Conservation (phyloP, 371 early-diverging fungal species). For the Rhizopus sp. region DNA sequence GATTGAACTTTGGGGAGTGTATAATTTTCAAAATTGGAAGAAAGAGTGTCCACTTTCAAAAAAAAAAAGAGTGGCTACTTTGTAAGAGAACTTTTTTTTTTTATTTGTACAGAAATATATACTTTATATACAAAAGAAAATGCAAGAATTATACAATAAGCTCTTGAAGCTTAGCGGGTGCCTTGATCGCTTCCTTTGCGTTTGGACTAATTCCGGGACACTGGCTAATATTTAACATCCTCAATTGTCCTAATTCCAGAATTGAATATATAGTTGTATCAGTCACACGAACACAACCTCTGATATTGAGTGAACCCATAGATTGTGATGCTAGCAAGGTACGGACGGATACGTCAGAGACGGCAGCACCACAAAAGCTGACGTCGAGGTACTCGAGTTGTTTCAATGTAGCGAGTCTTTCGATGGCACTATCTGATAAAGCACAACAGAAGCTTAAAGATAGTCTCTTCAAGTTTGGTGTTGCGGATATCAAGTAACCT, state of each 20-base stretch:
- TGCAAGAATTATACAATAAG: constrained; percentile 14
- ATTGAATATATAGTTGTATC: constrained; percentile 50
- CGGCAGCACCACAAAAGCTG: constrained; percentile 77
- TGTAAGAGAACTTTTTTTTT: too few species aligned
- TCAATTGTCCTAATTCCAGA: constrained; percentile 14
- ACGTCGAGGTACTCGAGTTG: constrained; percentile 61
- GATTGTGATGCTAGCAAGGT: constrained; percentile 26
- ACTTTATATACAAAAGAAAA: too few species aligned
- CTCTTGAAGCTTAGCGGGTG: constrained; percentile 14
- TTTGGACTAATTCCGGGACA: constrained; percentile 27
- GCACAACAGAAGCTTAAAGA: constrained; percentile 83
- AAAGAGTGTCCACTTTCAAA: too few species aligned
- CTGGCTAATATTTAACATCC: constrained; percentile 33
- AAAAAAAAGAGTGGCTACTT: too few species aligned
- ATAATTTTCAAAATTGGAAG: too few species aligned
- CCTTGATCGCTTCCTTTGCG: constrained; percentile 20
- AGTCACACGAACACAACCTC: constrained; percentile 72
- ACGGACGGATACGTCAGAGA: constrained; percentile 64
- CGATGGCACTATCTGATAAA: constrained; percentile 65
- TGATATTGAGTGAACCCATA: constrained; percentile 15
- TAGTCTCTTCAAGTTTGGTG: constrained; percentile 56
- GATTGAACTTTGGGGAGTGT: too few species aligned
- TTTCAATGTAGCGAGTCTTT: constrained; percentile 46
- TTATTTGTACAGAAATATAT: too few species aligned
- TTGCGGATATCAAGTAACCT: constrained; percentile 45